phyloP scores from a whole-genome alignment of 1,284 basidiomycete genomes.

The Apiotrichum brassicae region DNA sequence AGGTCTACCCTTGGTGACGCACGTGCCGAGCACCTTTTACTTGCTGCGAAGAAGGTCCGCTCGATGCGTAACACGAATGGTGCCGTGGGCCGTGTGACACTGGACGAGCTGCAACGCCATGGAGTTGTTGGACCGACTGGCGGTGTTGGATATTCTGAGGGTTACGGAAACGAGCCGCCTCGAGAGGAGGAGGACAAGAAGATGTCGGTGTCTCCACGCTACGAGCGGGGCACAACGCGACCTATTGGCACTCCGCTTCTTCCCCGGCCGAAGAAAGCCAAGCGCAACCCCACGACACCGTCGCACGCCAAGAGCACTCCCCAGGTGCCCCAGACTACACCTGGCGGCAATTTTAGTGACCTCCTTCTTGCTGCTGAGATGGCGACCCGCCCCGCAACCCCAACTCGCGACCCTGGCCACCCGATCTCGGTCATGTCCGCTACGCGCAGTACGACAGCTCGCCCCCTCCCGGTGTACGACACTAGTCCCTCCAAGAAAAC shows the following conservation, averaged over 20 bases:
- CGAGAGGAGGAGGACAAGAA: constrained; percentile 17
- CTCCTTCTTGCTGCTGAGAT: constrained; percentile 41
- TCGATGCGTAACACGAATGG: constrained; percentile 27
- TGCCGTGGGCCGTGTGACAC: constrained; percentile 30
- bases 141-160: constrained; percentile 40
- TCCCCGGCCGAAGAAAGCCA: constrained; percentile 29
- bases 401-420: constrained; percentile 18
- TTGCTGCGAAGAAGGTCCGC: constrained; percentile 42
- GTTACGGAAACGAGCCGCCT: constrained; percentile 27
- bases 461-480: not conserved
- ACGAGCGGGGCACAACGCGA: not conserved
- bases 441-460: constrained; percentile 23
- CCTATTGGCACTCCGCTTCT: constrained; percentile 23
- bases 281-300: constrained; percentile 30
- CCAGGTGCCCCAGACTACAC: constrained; percentile 32
- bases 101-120: constrained; percentile 34
- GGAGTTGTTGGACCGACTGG: constrained; percentile 41
- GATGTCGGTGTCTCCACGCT: not conserved
- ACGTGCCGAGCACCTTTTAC: constrained; percentile 41
- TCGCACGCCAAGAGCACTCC: constrained; percentile 13
- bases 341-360: constrained; percentile 42
- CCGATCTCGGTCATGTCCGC: constrained; percentile 29
- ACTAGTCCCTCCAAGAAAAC: constrained; percentile 31
- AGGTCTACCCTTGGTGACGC: constrained; percentile 42
- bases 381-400: constrained; percentile 35